These are phyloP conservation scores for Magnaporthiopsis poae DNA, from an alignment of 2,329 filamentous ascomycete genomes.

Conservation along the genomic window DNA sequence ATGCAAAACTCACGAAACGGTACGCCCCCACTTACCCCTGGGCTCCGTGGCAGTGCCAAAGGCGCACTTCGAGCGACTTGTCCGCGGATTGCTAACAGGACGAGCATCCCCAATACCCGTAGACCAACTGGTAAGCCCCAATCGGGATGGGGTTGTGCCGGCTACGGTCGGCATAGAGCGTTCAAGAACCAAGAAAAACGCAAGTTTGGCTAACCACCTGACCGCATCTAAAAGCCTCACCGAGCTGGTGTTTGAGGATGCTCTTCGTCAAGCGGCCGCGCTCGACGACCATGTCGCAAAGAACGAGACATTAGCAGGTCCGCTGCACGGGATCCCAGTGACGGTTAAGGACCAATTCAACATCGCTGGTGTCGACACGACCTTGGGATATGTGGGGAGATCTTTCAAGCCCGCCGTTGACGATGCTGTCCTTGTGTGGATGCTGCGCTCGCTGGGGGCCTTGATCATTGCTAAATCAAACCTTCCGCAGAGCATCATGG, in stretches of 20 bases:
- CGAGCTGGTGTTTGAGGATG: not conserved
- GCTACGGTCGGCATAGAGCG: too few relatives aligned
- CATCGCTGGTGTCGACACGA: constrained; percentile 23
- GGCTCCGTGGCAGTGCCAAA: not conserved
- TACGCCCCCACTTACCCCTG: not conserved
- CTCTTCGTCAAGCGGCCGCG: constrained; percentile 12
- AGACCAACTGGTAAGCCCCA: constrained; percentile 8
- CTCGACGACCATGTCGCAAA: constrained; percentile 12
- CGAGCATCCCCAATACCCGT: not conserved
- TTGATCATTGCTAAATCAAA: constrained; percentile 18
- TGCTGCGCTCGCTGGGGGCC: constrained; percentile 20
- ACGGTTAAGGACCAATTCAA: constrained; percentile 27
- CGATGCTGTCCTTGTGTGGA: constrained; percentile 8
- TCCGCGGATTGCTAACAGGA: not conserved
- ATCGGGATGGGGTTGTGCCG: too few relatives aligned
- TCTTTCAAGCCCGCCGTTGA: not conserved
- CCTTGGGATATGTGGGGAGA: constrained; percentile 15
- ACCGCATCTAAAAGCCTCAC: not conserved
- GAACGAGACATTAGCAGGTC: constrained; percentile 21
- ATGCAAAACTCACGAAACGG: constrained; percentile 7
- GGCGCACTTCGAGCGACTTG: too few relatives aligned
- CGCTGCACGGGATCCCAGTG: constrained; percentile 35
- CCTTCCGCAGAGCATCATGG: constrained; percentile 20
- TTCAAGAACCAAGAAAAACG: too few relatives aligned
- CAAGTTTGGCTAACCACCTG: not conserved